A percentile compares a stretch with the other conserved stretches of the same genome.
phyloP scores from a whole-genome alignment of 345 rosid genomes.

The Lepidium africanum region DNA sequence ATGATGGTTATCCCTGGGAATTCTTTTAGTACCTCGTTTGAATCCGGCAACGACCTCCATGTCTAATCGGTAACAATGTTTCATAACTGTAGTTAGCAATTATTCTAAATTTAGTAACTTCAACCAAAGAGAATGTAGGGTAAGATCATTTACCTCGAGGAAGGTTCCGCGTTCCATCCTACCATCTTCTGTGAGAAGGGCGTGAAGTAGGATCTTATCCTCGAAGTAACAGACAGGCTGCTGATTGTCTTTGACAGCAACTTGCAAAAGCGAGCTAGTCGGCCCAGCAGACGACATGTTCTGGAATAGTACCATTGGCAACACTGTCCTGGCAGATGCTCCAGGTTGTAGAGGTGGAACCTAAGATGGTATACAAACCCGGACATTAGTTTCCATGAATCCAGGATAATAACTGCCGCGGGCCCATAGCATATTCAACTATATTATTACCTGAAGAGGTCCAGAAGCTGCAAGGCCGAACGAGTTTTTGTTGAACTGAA shows the following conservation, averaged over 20 bases:
- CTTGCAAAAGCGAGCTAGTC: slow-evolving; percentile 82
- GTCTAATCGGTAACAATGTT: slow-evolving; percentile 39
- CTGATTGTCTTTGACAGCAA: slow-evolving; percentile 87
- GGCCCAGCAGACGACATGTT: slow-evolving; percentile 80
- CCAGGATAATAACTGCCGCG: neutral
- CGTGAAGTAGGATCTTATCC: slow-evolving; percentile 62
- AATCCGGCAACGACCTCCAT: slow-evolving; percentile 88
- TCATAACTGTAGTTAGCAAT: neutral
- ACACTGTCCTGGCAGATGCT: slow-evolving; percentile 48
- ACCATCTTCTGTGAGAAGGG: slow-evolving; percentile 78
- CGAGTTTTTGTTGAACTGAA: slow-evolving; percentile 92
- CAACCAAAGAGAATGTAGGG: neutral
- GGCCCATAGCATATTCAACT: neutral
- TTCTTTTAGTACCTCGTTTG: slow-evolving; percentile 73
- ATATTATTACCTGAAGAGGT: slow-evolving; percentile 63
- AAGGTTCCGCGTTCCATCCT: slow-evolving; percentile 87
- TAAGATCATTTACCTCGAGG: slow-evolving; percentile 60
- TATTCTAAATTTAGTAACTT: neutral
- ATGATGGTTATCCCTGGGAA: slow-evolving; percentile 54
- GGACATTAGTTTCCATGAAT: neutral
- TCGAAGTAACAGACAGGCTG: slow-evolving; percentile 87
- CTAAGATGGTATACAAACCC: slow-evolving; percentile 18
- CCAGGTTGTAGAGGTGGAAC: slow-evolving; percentile 82
- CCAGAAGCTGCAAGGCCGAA: slow-evolving; percentile 88
- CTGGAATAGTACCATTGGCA: slow-evolving; percentile 86